These are phyloP conservation scores for Myrmaecium sp. DNA, from an alignment of 2,329 filamentous ascomycete genomes.

Conservation along the genomic window DNA sequence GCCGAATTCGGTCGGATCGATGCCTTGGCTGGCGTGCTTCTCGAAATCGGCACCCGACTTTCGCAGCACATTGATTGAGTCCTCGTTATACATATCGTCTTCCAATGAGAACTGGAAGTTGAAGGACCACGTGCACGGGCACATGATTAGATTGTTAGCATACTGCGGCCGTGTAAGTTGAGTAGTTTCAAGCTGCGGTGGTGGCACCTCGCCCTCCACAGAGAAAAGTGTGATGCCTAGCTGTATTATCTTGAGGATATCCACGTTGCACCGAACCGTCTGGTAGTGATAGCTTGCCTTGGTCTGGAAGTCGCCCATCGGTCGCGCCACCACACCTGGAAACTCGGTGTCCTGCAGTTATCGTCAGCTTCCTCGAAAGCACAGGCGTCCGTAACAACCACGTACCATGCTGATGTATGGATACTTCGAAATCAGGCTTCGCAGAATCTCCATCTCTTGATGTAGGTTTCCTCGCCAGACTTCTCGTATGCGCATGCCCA, in stretches of 20 bases:
- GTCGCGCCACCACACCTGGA: constrained; percentile 88
- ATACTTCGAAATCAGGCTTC: constrained; percentile 75
- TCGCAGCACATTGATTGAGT: constrained; percentile 80
- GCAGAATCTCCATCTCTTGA: constrained; percentile 74
- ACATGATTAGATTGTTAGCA: constrained; percentile 37
- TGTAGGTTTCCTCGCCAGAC: constrained; percentile 89
- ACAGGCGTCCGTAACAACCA: constrained; percentile 3
- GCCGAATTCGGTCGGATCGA: constrained; percentile 79
- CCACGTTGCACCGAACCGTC: constrained; percentile 90
- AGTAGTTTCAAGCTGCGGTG: constrained; percentile 41
- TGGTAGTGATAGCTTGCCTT: constrained; percentile 99
- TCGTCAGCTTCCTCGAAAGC: not conserved
- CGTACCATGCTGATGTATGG: constrained; percentile 95
- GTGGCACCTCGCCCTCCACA: constrained; percentile 72
- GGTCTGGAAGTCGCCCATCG: constrained; percentile 84
- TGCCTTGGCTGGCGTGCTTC: constrained; percentile 70
- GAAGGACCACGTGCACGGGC: constrained; percentile 94
- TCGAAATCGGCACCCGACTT: constrained; percentile 87
- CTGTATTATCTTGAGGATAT: constrained; percentile 94
- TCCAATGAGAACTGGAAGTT: constrained; percentile 95
- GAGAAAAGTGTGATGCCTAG: constrained; percentile 90
- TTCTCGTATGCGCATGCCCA: constrained; percentile 71
- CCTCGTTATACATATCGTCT: constrained; percentile 94
- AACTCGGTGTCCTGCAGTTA: constrained; percentile 75
- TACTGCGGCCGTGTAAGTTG: constrained; percentile 29